phyloP scores from a whole-genome alignment of 495 filamentous ascomycete species.

The Margaritispora aquatica region DNA sequence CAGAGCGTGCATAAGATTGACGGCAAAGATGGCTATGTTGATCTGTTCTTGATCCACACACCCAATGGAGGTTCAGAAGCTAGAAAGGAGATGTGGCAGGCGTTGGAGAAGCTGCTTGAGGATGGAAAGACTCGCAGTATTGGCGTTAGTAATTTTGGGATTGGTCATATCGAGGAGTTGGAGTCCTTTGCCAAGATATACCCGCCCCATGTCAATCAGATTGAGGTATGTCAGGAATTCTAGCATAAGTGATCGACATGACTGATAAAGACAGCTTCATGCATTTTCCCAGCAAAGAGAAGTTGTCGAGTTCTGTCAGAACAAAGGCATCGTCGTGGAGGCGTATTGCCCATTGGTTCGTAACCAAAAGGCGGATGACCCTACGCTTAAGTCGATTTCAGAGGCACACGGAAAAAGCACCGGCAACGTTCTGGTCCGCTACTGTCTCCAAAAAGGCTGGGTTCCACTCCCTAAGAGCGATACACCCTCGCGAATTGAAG shows the following conservation, averaged over 20 bases:
- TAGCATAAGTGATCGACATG: slow-evolving; percentile 35
- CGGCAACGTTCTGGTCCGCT: slow-evolving; percentile 44
- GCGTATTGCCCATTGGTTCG: slow-evolving; percentile 61
- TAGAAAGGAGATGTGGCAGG: slow-evolving; percentile 28
- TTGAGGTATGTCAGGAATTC: slow-evolving; percentile 44
- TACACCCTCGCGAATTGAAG: slow-evolving; percentile 48
- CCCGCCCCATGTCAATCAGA: slow-evolving; percentile 53
- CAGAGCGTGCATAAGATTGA: slow-evolving; percentile 34
- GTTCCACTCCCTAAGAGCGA: slow-evolving; percentile 56
- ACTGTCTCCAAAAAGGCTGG: slow-evolving; percentile 44
- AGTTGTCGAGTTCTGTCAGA: slow-evolving; percentile 71
- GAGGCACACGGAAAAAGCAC: slow-evolving; percentile 34
- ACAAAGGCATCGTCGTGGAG: slow-evolving; percentile 42
- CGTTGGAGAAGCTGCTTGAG: slow-evolving; percentile 43
- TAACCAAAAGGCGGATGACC: slow-evolving; percentile 46
- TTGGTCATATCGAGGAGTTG: slow-evolving; percentile 37
- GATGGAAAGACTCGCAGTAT: slow-evolving; percentile 63
- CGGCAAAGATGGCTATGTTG: slow-evolving; percentile 63
- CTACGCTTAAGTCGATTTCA: slow-evolving; percentile 35
- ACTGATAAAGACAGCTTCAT: slow-evolving; percentile 29
- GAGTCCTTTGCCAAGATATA: slow-evolving; percentile 28
- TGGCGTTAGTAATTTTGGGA: slow-evolving; percentile 52
- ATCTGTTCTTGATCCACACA: slow-evolving; percentile 59
- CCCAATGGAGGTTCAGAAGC: slow-evolving; percentile 20
- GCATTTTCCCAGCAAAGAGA: slow-evolving; percentile 54